Evolutionary conservation across 176 grass and related monocot genomes (phyloP).

Genomic region (Musa acuminata): DNA sequence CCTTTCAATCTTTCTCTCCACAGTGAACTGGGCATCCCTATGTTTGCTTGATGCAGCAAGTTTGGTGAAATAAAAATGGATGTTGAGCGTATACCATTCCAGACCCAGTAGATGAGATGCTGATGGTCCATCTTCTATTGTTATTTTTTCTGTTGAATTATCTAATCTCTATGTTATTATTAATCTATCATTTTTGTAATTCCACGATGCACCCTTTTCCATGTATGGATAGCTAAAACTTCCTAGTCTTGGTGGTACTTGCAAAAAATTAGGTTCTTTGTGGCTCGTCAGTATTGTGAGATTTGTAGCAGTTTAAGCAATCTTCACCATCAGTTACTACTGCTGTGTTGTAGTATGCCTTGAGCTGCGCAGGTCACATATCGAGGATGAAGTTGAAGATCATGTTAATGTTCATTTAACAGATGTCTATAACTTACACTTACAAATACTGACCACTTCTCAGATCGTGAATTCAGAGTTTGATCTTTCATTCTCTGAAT

Average conservation of each 20-base stretch:
- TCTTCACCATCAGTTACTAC: background rate
- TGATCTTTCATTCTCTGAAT: background rate
- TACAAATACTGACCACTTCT: background rate
- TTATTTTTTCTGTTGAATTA: too few relatives aligned
- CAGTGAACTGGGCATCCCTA: background rate
- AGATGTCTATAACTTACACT: background rate
- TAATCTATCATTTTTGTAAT: too few relatives aligned
- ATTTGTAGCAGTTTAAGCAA: background rate
- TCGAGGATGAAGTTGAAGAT: background rate
- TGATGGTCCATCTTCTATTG: too few relatives aligned
- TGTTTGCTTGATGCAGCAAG: background rate
- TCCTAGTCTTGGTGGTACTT: background rate
- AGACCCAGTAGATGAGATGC: too few relatives aligned
- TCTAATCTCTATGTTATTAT: too few relatives aligned
- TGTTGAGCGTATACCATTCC: background rate
- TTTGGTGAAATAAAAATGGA: background rate
- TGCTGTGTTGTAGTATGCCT: background rate
- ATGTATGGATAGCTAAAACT: background rate
- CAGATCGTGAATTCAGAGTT: background rate
- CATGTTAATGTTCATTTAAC: background rate
- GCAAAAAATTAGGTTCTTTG: background rate
- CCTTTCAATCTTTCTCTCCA: background rate
- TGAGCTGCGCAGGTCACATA: background rate
- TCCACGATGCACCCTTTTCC: too few relatives aligned
- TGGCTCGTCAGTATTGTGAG: background rate